These are phyloP conservation scores for Daldinia eschscholtzii DNA, from an alignment of 2,329 filamentous ascomycete genomes.

Conservation along the genomic window DNA sequence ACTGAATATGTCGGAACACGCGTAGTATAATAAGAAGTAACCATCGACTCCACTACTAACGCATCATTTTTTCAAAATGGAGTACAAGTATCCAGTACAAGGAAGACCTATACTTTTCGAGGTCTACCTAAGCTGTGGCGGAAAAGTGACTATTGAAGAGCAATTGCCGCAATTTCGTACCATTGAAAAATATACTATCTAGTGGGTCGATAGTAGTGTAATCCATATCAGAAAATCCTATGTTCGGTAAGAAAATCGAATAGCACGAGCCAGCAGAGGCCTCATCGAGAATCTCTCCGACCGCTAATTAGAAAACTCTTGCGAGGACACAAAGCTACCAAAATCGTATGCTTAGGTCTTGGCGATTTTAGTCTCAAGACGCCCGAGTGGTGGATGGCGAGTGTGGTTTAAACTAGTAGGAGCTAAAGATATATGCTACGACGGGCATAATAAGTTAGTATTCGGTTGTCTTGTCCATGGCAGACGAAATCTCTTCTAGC, in stretches of 20 bases:
- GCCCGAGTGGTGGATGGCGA: neutral
- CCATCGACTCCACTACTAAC: neutral
- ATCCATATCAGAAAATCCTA: neutral
- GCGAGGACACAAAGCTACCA: slow-evolving; percentile 35
- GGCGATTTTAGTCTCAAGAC: slow-evolving; percentile 1
- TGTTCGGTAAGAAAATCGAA: slow-evolving; percentile 43
- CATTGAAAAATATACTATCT: neutral
- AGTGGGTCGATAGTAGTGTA: neutral
- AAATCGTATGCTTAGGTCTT: slow-evolving; percentile 10
- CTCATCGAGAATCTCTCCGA: slow-evolving; percentile 40
- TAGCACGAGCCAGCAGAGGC: slow-evolving; percentile 37
- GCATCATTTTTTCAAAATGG: neutral
- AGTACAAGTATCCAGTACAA: neutral
- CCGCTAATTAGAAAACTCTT: slow-evolving; percentile 40
- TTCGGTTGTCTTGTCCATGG: slow-evolving; percentile 46
- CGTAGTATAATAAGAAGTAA: neutral
- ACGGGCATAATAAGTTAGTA: slow-evolving; percentile 42
- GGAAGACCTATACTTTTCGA: neutral
- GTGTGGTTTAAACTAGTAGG: neutral
- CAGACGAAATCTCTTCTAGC: neutral
- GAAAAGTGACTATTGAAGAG: neutral
- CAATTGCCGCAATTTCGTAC: neutral
- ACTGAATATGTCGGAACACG: neutral
- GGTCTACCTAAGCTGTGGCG: neutral
- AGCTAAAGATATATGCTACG: neutral